These are phyloP conservation scores for Hemerocallis citrina DNA, from an alignment of 106 monocot genomes.

Conservation along the genomic window DNA sequence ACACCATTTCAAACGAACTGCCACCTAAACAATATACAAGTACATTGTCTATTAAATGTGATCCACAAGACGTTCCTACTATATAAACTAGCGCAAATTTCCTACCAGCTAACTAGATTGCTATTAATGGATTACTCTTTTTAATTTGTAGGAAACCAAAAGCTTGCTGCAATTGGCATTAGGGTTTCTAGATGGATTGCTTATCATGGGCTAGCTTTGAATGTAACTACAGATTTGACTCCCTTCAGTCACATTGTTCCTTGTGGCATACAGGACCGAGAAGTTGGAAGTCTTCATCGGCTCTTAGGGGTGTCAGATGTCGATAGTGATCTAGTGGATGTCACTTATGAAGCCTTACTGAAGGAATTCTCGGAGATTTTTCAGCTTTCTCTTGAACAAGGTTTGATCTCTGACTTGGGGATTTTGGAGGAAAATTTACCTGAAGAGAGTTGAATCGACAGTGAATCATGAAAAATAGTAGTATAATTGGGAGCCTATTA, in stretches of 20 bases:
- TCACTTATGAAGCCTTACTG: constrained; percentile 46
- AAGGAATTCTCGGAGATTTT: constrained; percentile 76
- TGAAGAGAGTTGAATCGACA: neutral
- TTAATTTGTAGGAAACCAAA: constrained; percentile 39
- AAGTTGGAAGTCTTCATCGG: constrained; percentile 34
- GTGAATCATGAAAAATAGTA: neutral
- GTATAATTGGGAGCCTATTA: too few species aligned
- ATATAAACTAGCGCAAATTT: neutral
- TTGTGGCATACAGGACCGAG: constrained; percentile 56
- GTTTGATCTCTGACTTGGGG: constrained; percentile 1
- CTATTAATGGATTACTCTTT: neutral
- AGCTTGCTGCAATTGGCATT: constrained; percentile 72
- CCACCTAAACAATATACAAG: too few species aligned
- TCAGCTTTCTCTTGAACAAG: constrained; percentile 46
- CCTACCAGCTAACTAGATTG: neutral
- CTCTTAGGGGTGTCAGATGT: constrained; percentile 31
- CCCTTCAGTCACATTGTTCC: constrained; percentile 54
- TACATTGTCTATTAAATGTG: neutral
- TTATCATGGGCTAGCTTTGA: constrained; percentile 75
- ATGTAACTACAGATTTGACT: constrained; percentile 45
- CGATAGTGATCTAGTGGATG: constrained; percentile 28
- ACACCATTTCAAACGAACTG: neutral
- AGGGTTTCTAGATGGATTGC: constrained; percentile 61
- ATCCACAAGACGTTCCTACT: neutral
- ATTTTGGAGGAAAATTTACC: neutral